A percentile compares a stretch with the other conserved stretches of the same genome.
phyloP scores from a whole-genome alignment of 2,329 filamentous ascomycete species.

The Alternaria sp. region DNA sequence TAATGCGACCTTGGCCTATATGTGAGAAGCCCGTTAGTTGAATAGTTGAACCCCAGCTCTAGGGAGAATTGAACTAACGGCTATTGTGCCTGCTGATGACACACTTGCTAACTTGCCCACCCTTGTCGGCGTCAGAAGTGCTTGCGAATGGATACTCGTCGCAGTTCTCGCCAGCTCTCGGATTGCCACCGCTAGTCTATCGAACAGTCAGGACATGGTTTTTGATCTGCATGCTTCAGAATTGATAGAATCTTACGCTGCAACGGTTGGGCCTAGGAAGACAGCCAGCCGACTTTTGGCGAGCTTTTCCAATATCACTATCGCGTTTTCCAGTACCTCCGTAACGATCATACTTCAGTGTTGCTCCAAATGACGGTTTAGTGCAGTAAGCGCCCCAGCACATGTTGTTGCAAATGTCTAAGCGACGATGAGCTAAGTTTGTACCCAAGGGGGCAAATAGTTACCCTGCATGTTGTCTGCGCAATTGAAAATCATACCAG shows the following conservation, averaged over 20 bases:
- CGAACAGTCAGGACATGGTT: background rate
- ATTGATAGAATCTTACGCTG: background rate
- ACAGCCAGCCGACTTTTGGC: conserved; percentile 3
- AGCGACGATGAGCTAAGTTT: background rate
- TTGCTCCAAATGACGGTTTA: background rate
- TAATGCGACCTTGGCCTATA: background rate
- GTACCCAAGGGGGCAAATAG: background rate
- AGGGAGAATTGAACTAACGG: background rate
- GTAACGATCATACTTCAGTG: conserved; percentile 3
- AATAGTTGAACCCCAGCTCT: background rate
- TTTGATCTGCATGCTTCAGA: background rate
- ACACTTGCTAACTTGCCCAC: conserved; percentile 1
- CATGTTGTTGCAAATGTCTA: conserved; percentile 8
- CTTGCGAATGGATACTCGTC: conserved; percentile 4
- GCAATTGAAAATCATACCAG: conserved; percentile 7
- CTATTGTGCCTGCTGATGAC: conserved; percentile 1
- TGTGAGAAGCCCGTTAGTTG: background rate
- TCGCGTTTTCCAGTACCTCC: conserved; percentile 3
- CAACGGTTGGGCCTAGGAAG: background rate
- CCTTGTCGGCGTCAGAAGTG: background rate
- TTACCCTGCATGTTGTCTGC: conserved; percentile 2
- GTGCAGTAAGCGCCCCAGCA: conserved; percentile 11
- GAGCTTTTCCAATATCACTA: background rate
- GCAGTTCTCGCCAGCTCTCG: conserved; percentile 3
- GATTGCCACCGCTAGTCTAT: background rate